Percentiles rank a stretch among this genome's conserved stretches.
These are phyloP conservation scores for Amphicarpaea edgeworthii DNA, from an alignment of 306 rosid species.

Conservation along the genomic window DNA sequence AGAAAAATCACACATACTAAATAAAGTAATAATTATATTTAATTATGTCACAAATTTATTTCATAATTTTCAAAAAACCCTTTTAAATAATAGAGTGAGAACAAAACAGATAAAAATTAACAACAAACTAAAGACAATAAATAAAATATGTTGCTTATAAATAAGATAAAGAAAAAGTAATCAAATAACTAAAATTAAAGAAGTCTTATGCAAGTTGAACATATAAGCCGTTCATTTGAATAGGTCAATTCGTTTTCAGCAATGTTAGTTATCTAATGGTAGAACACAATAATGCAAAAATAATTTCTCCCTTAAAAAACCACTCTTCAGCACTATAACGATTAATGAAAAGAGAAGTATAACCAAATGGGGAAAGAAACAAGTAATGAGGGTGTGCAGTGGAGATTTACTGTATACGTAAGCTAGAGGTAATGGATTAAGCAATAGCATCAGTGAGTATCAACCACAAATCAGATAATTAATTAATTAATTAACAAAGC, in stretches of 20 bases:
- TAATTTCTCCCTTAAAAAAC: background rate
- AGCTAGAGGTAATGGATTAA: slow-evolving; percentile 40
- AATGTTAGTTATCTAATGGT: background rate
- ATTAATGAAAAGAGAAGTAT: background rate
- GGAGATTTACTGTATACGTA: slow-evolving; percentile 12
- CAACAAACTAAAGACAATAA: no score
- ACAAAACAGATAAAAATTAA: no score
- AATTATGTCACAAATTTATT: no score
- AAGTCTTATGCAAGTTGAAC: background rate
- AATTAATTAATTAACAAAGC: slow-evolving; percentile 23
- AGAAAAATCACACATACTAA: no score
- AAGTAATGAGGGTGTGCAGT: background rate
- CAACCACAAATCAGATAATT: slow-evolving; percentile 28
- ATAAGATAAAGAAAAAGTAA: no score
- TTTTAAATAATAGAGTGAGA: no score
- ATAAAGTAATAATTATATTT: no score
- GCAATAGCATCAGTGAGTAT: slow-evolving; percentile 36
- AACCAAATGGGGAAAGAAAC: slow-evolving; percentile 1
- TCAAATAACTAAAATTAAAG: background rate
- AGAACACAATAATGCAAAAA: background rate
- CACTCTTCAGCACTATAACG: background rate
- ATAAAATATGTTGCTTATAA: no score
- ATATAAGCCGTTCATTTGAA: background rate
- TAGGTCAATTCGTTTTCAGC: background rate
- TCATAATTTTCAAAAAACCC: no score